Evolutionary conservation across 176 grass and related monocot species (phyloP), one percentile per base, ranked within the genome.

Genomic region (Paspalum vaginatum): DNA sequence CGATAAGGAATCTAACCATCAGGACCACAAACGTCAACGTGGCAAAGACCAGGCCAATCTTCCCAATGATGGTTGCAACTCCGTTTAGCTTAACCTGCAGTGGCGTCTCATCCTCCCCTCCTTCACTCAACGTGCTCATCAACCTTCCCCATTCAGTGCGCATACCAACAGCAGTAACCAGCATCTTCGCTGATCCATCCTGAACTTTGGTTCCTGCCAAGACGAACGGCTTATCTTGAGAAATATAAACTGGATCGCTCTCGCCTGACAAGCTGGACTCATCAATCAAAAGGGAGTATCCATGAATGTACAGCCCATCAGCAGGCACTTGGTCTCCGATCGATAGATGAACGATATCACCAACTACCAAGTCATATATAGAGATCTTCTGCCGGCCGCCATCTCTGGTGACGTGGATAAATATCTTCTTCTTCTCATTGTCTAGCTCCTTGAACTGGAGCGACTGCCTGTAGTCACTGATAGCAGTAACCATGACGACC

Each of bases 1-100:
- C 81, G 14, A 83, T 52, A 20, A 98, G 84, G 73, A 95, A 98
- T 72, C 96, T 93, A 86, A 66, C 61, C 64, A 98, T 60, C 51
- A 98, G 81, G 44, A 89, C 88, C n/a, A 95, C n/a, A 89, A 98
- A 95, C 83, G 96, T 98, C 60, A 98, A 64, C 68, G 73, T 61
- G 21, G 96, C 81, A 89, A 98, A 95, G 45, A 64, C 16, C 81
- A 98, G 87, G 41, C 96, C 96, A 60, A 98, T 98, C 87, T 98
- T 88, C 54, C 95, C 86, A 65, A 98, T 98, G 58, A 98, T 86
- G 56, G 90, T 98, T 21, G 96, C 96, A 62, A 98, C 96, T 57
- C 96, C 96, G 82, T 98, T 98, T 71, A 98, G 83, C 63, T 98
- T 98, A 70, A 98, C 96, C 80, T 98, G 96, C 68, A 98, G 80